phyloP scores from a whole-genome alignment of 2,329 filamentous ascomycete species.

The Hirsutella thompsonii region DNA sequence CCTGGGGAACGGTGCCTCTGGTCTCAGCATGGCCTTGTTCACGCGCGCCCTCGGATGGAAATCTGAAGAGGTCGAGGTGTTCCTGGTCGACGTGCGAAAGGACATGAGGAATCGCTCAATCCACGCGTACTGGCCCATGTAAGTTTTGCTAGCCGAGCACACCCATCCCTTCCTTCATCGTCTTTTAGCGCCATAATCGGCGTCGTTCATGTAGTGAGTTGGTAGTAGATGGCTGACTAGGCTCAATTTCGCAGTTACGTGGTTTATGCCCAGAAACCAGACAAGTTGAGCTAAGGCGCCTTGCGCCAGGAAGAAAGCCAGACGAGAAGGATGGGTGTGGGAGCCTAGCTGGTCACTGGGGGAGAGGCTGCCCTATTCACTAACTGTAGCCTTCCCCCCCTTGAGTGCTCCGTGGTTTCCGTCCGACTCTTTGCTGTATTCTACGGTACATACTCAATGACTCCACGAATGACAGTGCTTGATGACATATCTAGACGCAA shows the following conservation, averaged over 20 bases:
- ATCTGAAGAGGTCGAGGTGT: constrained; percentile 16
- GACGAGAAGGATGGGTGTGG: too few relatives aligned
- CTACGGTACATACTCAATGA: too few relatives aligned
- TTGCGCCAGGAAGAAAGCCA: too few relatives aligned
- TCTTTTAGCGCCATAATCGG: not conserved
- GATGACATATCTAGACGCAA: too few relatives aligned
- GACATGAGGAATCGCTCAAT: constrained; percentile 20
- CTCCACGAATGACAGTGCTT: too few relatives aligned
- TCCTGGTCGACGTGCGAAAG: constrained; percentile 17
- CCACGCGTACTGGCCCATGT: constrained; percentile 27
- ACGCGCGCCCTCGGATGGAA: constrained; percentile 23
- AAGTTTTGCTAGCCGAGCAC: too few relatives aligned
- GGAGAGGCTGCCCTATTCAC: too few relatives aligned
- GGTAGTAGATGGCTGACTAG: not conserved
- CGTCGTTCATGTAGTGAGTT: too few relatives aligned
- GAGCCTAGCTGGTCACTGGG: too few relatives aligned
- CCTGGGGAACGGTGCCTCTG: constrained; percentile 19
- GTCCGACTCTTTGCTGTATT: too few relatives aligned
- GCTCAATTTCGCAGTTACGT: constrained; percentile 1
- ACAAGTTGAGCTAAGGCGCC: not conserved
- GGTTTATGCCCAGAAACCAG: constrained; percentile 4
- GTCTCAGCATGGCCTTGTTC: constrained; percentile 23
- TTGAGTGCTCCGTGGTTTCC: too few relatives aligned
- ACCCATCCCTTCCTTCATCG: not conserved
- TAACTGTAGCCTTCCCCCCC: too few relatives aligned